Conservation (phyloP, 805 yeast species). For the Lachancea lanzarotensis region DNA sequence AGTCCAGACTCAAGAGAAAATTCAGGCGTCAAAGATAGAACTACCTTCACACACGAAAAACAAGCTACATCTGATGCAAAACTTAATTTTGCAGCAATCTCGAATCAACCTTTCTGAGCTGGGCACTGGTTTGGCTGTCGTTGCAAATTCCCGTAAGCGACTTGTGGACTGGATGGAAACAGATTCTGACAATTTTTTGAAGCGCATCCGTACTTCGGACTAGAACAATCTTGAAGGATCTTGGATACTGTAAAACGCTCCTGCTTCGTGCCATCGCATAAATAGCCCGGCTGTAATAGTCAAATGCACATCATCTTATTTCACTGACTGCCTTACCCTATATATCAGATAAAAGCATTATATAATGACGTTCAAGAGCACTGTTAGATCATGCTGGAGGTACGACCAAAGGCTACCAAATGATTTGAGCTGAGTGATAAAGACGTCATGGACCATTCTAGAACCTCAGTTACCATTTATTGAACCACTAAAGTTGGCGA, state of each 20-base stretch:
- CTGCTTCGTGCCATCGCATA: no score
- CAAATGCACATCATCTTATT: no score
- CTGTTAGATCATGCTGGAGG: no score
- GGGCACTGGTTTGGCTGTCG: conserved; percentile 17
- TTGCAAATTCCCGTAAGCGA: conserved; percentile 46
- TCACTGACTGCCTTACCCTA: no score
- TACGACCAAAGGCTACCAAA: no score
- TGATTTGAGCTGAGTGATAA: no score
- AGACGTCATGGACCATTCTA: not conserved
- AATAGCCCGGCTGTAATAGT: no score
- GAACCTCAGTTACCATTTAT: not conserved
- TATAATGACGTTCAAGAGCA: no score
- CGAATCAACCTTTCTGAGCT: conserved; percentile 34
- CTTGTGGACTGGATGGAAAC: conserved; percentile 53
- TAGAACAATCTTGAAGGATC: not conserved
- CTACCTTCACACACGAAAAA: conserved; percentile 13
- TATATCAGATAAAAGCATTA: no score
- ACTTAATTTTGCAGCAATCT: conserved; percentile 42
- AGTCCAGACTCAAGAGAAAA: conserved; percentile 9
- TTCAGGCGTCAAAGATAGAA: conserved; percentile 9
- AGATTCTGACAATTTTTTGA: conserved; percentile 42
- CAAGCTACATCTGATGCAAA: conserved; percentile 15
- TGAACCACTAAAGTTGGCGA: conserved; percentile 13
- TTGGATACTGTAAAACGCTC: no score
- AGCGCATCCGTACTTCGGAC: conserved; percentile 32